Conservation (phyloP, 805 yeast genomes). For the Suhomyces pyralidae region DNA sequence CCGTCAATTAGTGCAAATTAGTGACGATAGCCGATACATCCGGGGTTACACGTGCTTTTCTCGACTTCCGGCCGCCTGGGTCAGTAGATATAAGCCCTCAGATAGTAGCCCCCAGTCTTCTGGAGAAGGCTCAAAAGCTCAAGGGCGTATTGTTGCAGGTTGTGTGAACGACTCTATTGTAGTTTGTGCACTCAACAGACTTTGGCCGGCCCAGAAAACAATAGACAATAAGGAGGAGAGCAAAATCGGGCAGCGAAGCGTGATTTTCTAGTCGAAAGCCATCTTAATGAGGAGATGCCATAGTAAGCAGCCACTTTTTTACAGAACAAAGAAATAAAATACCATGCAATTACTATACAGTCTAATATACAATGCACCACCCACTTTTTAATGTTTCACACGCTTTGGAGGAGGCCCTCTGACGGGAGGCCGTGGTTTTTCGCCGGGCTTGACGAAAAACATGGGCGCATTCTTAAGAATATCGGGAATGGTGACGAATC, state of each 20-base stretch:
- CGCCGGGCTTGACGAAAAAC: constrained; percentile 57
- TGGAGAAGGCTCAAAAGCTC: background rate
- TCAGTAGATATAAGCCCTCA: background rate
- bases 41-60: background rate
- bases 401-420: constrained; percentile 42
- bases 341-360: background rate
- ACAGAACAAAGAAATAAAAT: background rate
- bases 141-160: background rate
- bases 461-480: constrained; percentile 85
- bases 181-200: background rate
- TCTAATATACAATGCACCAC: background rate
- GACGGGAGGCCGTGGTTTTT: constrained; percentile 69
- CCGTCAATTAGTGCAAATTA: too few species aligned
- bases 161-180: background rate
- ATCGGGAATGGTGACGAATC: constrained; percentile 85
- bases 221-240: background rate
- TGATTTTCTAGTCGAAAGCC: background rate
- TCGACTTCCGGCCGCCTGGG: background rate
- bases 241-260: background rate
- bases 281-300: background rate
- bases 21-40: background rate
- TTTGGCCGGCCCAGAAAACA: background rate
- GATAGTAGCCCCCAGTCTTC: background rate
- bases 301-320: background rate
- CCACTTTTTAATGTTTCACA: constrained; percentile 16